These are phyloP conservation scores for Magnaporthiopsis rhizophila DNA, from an alignment of 2,329 filamentous ascomycete genomes.

Conservation along the genomic window DNA sequence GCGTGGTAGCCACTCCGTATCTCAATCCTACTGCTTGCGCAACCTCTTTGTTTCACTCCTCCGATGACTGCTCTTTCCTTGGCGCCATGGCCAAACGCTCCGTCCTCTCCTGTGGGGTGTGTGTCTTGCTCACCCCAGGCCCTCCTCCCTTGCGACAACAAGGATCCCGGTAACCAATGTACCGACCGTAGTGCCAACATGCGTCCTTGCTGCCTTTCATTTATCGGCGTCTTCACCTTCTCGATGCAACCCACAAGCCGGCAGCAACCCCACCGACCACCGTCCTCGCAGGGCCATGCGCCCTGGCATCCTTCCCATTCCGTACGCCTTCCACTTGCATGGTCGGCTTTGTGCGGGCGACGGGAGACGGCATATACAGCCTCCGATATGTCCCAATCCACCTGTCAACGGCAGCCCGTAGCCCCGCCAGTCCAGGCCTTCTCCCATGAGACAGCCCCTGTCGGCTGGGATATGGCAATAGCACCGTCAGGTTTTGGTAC, in stretches of 20 bases:
- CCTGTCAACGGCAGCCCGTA: neutral
- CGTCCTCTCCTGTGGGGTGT: neutral
- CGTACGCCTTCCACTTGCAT: neutral
- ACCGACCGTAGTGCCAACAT: neutral
- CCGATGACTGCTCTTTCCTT: neutral
- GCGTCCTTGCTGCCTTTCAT: neutral
- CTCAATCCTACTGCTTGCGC: neutral
- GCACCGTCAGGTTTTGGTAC: neutral
- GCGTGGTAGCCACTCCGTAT: neutral
- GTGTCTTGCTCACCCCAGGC: neutral
- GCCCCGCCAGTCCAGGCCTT: neutral
- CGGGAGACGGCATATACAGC: constrained; percentile 1
- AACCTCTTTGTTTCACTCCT: neutral
- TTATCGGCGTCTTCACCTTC: neutral
- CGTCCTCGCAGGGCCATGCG: neutral
- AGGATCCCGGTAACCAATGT: neutral
- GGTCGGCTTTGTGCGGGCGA: neutral
- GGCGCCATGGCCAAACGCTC: too few relatives aligned
- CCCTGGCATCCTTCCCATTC: neutral
- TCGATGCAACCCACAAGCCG: neutral
- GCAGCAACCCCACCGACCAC: neutral
- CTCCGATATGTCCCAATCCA: neutral
- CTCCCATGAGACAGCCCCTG: neutral
- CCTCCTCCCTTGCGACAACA: neutral
- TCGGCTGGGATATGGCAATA: constrained; percentile 1